Evolutionary conservation across 2,329 filamentous ascomycete genomes (phyloP), one percentile per base, ranked within the genome.

Genomic region (Xylaria sp.): DNA sequence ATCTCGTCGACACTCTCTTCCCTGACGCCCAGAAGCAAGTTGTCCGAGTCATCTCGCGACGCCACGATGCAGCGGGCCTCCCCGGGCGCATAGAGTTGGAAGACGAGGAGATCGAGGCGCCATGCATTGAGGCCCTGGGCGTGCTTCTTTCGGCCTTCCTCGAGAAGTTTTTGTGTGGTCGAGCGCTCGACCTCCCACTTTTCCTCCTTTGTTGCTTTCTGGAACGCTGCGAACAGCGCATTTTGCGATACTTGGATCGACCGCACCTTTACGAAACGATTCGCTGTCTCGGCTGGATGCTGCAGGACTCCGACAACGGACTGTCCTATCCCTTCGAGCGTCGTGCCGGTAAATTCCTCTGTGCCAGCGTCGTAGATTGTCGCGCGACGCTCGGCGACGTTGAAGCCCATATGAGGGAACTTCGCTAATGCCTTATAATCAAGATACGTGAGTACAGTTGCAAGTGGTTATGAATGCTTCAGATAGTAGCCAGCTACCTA

Each of bases 341-440:
- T 77, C 2, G 75, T 78, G 20, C 76, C 76, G 0, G 75, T 77
- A 59, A 77, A 78, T 48, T 67, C 56, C 66, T 76, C 75, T 7
- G 74, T 73, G 28, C 76, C 75, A 2, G 67, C 60, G 53, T 76
- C 75, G 68, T 75, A 77, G 31, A 78, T 76, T 15, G 71, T 62
- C 1, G 74, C 75, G 10, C 71, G 68, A 7, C 42, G 70, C 11
- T 72, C 68, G 9, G 67, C 57, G 51, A 75, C 44, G 46, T 77
- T 72, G 61, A 79, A 79, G 4, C 77, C 77, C 77, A 79, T 78
- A 1, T 66, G 31, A 2, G 75, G 67, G 51, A 78, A 79, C 6
- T 69, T 72, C 2, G 44, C 20, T 13, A 72, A 20, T 31, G 70
- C 70, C 70, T 69, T 36, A 20, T 9, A 9, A 33, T 11, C 0